Evolutionary conservation across 176 grass and related monocot species (phyloP).

Genomic region (Oropetium thomaeum): DNA sequence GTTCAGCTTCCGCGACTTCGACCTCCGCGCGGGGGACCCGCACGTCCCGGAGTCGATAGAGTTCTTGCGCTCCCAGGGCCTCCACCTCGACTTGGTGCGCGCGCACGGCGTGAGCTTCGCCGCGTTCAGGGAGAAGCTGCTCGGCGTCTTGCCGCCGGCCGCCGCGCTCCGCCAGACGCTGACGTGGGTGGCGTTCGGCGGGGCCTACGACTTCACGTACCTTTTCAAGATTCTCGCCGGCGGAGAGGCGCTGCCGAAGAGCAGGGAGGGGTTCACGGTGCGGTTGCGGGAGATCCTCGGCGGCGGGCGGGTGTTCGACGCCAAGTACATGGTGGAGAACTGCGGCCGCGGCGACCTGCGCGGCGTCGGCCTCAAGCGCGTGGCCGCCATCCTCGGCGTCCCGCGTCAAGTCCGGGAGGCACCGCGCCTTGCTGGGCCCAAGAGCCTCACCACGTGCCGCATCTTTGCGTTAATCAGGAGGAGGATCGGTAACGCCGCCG

Average conservation of each 20-base stretch:
- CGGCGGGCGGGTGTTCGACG: neutral
- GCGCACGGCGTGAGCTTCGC: neutral
- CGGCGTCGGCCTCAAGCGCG: neutral
- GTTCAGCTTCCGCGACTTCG: neutral
- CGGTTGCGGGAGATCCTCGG: neutral
- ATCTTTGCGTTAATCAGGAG: neutral
- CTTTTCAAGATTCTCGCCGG: neutral
- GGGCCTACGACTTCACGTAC: neutral
- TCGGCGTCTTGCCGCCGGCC: neutral
- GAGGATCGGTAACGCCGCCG: neutral
- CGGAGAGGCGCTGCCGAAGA: neutral
- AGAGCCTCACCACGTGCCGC: neutral
- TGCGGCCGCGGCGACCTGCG: neutral
- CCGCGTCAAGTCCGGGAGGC: neutral
- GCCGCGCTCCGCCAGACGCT: neutral
- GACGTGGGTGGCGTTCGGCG: neutral
- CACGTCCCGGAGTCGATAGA: neutral
- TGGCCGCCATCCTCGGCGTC: neutral
- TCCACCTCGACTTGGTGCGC: neutral
- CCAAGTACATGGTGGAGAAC: neutral
- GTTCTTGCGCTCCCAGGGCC: neutral
- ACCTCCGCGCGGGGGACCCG: neutral
- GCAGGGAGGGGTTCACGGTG: neutral
- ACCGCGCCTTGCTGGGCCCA: neutral
- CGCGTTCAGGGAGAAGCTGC: neutral